Evolutionary conservation across 768 basidiomycete species (phyloP).

Genomic region (Phaeolepiota aurea): DNA sequence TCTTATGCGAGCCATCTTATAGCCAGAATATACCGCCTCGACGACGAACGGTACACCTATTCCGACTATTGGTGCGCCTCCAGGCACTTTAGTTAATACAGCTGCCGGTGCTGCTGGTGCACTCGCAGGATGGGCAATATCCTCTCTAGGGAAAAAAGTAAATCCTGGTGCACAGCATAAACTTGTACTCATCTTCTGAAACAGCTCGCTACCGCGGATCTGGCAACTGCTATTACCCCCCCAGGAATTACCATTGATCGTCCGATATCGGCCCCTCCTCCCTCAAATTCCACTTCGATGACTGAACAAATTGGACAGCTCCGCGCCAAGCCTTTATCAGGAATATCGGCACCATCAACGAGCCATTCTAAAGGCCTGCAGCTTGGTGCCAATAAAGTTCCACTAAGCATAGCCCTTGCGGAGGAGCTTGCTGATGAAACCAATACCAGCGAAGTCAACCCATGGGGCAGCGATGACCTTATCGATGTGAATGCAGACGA

Average conservation of each 20-base stretch:
- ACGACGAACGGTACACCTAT: too few species aligned
- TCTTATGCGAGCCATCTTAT: neutral
- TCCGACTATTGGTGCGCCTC: too few species aligned
- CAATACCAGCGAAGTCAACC: conserved; percentile 35
- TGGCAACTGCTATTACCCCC: conserved; percentile 60
- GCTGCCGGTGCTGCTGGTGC: conserved; percentile 90
- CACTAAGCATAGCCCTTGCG: conserved; percentile 30
- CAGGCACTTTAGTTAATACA: conserved; percentile 63
- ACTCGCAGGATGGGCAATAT: conserved; percentile 94
- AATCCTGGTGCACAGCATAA: conserved; percentile 5
- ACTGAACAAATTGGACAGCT: conserved; percentile 17
- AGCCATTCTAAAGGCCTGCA: conserved; percentile 51
- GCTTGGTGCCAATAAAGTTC: conserved; percentile 50
- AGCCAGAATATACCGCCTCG: neutral
- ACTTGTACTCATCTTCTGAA: conserved; percentile 2
- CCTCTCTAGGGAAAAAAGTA: conserved; percentile 80
- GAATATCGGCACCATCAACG: neutral
- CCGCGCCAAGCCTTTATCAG: neutral
- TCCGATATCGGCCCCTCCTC: conserved; percentile 34
- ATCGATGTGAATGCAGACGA: conserved; percentile 92
- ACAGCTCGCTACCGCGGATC: conserved; percentile 64
- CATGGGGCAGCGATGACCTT: conserved; percentile 73
- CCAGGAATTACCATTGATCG: conserved; percentile 26
- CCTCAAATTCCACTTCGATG: conserved; percentile 10
- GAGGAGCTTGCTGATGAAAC: conserved; percentile 54